Conservation (phyloP, 345 rosid species). For the Syzygium jambos region DNA sequence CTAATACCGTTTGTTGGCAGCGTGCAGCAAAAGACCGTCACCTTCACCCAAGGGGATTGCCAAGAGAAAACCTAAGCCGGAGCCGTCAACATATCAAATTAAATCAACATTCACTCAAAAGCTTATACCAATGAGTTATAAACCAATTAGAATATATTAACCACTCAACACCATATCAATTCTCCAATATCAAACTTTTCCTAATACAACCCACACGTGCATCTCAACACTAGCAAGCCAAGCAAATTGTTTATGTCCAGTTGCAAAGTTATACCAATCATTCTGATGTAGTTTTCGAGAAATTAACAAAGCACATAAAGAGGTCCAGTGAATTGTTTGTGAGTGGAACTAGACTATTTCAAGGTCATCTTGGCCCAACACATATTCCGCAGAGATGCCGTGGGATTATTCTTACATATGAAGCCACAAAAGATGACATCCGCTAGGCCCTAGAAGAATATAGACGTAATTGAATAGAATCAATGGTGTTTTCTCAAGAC, state of each 20-base stretch:
- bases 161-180: neutral
- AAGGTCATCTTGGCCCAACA: neutral
- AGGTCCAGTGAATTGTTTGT: neutral
- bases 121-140: neutral
- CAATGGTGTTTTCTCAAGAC: neutral
- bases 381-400: neutral
- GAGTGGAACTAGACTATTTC: neutral
- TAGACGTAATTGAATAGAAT: neutral
- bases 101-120: neutral
- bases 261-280: neutral
- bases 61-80: accelerated
- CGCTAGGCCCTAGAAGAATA: neutral
- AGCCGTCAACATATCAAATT: neutral
- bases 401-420: neutral
- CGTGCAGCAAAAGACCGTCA: accelerated
- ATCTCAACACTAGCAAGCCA: neutral
- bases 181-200: too few species aligned
- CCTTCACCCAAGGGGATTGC: neutral
- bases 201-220: neutral
- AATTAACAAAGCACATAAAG: neutral
- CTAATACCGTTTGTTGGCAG: neutral
- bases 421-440: neutral
- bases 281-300: neutral
- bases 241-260: neutral
- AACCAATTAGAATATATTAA: neutral